Percentiles rank a stretch among this genome's conserved stretches.
These are phyloP conservation scores for Chlorella sp. DNA, from an alignment of 139 green algal genomes.

Conservation along the genomic window DNA sequence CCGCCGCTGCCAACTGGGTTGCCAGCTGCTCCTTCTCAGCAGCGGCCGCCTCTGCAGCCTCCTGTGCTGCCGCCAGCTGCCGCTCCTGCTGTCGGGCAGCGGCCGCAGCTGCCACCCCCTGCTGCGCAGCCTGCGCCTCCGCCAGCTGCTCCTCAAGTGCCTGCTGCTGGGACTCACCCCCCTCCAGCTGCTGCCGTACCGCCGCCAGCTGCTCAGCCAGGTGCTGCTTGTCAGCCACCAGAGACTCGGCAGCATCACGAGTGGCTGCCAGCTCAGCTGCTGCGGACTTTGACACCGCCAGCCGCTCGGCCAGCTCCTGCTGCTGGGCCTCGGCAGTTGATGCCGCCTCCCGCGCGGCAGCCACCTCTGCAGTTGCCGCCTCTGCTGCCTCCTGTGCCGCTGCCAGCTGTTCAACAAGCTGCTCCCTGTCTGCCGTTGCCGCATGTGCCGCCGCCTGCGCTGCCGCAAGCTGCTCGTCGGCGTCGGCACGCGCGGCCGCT, in stretches of 20 bases:
- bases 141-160: conserved; percentile 35
- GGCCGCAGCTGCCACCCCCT: background rate
- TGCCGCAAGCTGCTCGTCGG: background rate
- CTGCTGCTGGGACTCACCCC: background rate
- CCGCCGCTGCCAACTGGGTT: background rate
- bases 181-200: background rate
- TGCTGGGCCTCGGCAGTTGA: background rate
- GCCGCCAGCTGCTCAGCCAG: background rate
- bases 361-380: background rate
- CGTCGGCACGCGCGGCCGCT: background rate
- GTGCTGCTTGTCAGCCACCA: background rate
- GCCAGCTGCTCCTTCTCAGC: background rate
- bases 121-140: background rate
- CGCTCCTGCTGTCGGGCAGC: conserved; percentile 4
- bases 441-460: background rate
- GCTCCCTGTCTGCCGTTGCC: background rate
- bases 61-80: conserved; percentile 13
- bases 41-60: background rate
- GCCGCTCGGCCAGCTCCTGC: background rate
- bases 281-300: background rate
- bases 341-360: background rate
- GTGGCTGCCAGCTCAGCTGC: background rate
- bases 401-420: background rate
- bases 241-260: background rate
- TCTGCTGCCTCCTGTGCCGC: background rate